phyloP scores from a whole-genome alignment of 2,329 filamentous ascomycete genomes.

The Pseudohalonectria lignicola region DNA sequence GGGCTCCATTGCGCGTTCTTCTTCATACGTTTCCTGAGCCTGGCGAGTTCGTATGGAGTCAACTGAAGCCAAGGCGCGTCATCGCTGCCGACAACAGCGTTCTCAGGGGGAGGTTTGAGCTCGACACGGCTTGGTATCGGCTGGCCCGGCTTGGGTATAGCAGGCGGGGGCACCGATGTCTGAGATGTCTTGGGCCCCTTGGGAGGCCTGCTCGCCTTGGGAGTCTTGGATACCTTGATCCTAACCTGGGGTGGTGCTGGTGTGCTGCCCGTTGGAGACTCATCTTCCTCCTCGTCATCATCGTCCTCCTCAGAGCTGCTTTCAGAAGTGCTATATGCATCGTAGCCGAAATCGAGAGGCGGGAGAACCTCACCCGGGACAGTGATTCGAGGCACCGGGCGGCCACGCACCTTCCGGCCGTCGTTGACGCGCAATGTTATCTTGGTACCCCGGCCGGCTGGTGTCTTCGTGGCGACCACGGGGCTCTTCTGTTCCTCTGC shows the following conservation, averaged over 20 bases:
- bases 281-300: constrained; percentile 27
- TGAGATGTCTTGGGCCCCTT: constrained; percentile 18
- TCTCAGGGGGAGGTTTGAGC: constrained; percentile 47
- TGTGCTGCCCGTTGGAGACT: constrained; percentile 21
- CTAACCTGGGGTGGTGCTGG: constrained; percentile 24
- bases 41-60: constrained; percentile 53
- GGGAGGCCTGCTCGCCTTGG: constrained; percentile 32
- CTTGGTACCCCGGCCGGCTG: constrained; percentile 29
- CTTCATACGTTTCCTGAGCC: constrained; percentile 77
- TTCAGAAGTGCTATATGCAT: constrained; percentile 30
- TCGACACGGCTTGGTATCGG: constrained; percentile 5
- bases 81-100: constrained; percentile 44
- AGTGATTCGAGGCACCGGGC: constrained; percentile 45
- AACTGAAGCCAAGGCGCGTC: constrained; percentile 57
- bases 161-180: constrained; percentile 16
- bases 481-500: constrained; percentile 35
- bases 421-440: constrained; percentile 29
- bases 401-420: constrained; percentile 33
- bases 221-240: constrained; percentile 30
- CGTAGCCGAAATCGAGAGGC: constrained; percentile 54
- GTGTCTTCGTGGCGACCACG: background rate
- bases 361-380: constrained; percentile 56
- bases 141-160: constrained; percentile 6
- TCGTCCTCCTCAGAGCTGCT: constrained; percentile 38
- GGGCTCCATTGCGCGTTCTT: constrained; percentile 82